Evolutionary conservation across 148 eudicot species (phyloP), one percentile per base, ranked within the genome.

Genomic region (Limonium bicolor): DNA sequence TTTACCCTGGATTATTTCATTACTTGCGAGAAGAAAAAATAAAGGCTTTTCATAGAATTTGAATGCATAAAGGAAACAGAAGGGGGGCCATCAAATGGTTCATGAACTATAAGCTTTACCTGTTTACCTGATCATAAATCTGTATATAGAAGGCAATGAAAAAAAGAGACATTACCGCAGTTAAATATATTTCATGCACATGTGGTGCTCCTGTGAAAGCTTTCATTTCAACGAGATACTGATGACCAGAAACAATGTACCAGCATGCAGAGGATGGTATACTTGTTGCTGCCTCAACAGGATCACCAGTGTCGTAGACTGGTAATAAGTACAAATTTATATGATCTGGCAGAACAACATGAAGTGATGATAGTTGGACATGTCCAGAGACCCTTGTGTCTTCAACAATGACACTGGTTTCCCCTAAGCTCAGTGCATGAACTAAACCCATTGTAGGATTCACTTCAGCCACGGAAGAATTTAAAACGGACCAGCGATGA

Each of bases 301-400:
- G 65, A 46, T 64, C 81, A 39, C 88, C 88, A 48, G 65, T 61
- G 48, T 21, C 35, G 48, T 87, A 76, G 17, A 86, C 52, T 59
- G 87, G 82, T 38, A 65, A 48, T 58, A 86, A 48, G 33, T 70
- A 73, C 22, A 86, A 58, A 41, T 32, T 47, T 36, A 86, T 53
- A 55, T 61, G 58, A 68, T 82, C 96, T 42, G 96, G 96, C 36
- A 78, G 64, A 42, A 78, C 87, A 57, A 86, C 88, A 66, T 73
- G 68, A 20, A 86, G 66, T 27, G 94, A 75, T 59, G 96, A 86
- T 47, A 62, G 59, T 62, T 82, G 96, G 26, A 56, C 38, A 50
- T 86, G 81, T 28, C 94, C 96, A 53, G 78, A 73, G 64, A 86
- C 87, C 54, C 96, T 71, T 51, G 69, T 76, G 53, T 86, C 96